These are phyloP conservation scores for Helotiales sp. DNA, from an alignment of 2,329 filamentous ascomycete species.

Conservation along the genomic window DNA sequence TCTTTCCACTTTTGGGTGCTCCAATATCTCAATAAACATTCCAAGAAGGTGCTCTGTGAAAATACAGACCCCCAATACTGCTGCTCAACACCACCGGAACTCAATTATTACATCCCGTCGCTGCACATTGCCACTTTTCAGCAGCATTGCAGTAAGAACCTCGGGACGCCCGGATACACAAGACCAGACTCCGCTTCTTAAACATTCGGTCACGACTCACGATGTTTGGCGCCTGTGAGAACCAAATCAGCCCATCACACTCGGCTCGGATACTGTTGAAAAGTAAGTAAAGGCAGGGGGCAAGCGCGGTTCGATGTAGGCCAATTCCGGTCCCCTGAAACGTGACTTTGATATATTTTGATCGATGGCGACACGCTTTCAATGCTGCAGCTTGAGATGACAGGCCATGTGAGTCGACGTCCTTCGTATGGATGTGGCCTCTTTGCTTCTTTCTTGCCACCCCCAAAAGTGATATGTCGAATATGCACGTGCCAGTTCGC, in stretches of 20 bases:
- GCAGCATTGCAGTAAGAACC: no score
- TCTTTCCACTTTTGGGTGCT: not conserved
- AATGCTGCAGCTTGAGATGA: not conserved
- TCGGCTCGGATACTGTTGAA: not conserved
- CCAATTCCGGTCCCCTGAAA: not conserved
- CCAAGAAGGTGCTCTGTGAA: no score
- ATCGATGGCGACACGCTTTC: slow-evolving; percentile 5
- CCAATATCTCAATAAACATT: no score
- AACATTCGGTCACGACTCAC: not conserved
- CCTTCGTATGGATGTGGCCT: no score
- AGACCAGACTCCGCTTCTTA: not conserved
- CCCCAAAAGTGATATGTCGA: slow-evolving; percentile 15
- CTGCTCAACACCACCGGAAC: not conserved
- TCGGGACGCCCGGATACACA: no score
- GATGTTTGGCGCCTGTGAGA: not conserved
- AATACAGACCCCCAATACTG: not conserved
- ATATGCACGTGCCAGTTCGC: slow-evolving; percentile 1
- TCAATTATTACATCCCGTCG: not conserved
- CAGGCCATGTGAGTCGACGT: slow-evolving; percentile 8
- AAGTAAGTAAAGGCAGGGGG: slow-evolving; percentile 1
- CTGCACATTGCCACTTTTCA: not conserved
- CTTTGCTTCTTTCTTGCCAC: not conserved
- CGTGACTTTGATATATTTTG: slow-evolving; percentile 6
- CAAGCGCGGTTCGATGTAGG: not conserved
- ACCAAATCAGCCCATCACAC: not conserved